A percentile compares a stretch with the other conserved stretches of the same genome.
Conservation (phyloP, 2,329 filamentous ascomycete species). For the Hypocrella siamensis region DNA sequence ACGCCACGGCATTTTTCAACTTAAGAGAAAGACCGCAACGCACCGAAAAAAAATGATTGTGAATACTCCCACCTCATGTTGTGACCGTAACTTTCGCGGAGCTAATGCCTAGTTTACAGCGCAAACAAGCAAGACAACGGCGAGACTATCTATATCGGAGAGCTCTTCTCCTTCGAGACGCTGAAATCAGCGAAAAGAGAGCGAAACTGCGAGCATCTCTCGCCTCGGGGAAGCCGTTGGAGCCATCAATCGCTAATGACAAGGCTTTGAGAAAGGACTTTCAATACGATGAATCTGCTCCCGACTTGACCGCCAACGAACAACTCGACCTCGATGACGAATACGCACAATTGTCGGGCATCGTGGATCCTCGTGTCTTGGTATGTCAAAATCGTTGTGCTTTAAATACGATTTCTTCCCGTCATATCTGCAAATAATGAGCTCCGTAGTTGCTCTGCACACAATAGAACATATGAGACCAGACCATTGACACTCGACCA, state of each 20-base stretch:
- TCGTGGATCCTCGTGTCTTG: slow-evolving; percentile 76
- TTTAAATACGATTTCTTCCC: not conserved
- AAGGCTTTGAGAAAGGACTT: slow-evolving; percentile 72
- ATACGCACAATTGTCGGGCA: slow-evolving; percentile 78
- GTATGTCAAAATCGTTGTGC: slow-evolving; percentile 43
- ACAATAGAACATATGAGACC: no score
- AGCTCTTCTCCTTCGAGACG: slow-evolving; percentile 74
- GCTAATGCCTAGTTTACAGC: no score
- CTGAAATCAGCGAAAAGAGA: slow-evolving; percentile 83
- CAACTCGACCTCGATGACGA: slow-evolving; percentile 72
- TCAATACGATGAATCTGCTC: slow-evolving; percentile 78
- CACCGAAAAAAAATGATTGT: slow-evolving; percentile 4
- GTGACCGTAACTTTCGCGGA: no score
- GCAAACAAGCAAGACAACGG: slow-evolving; percentile 25
- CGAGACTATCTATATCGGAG: slow-evolving; percentile 65
- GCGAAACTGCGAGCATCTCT: slow-evolving; percentile 75
- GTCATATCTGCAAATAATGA: no score
- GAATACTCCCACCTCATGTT: not conserved
- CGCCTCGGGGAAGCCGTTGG: slow-evolving; percentile 75
- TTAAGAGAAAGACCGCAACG: no score
- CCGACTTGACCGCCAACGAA: slow-evolving; percentile 50
- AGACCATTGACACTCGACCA: no score
- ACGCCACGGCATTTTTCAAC: not conserved
- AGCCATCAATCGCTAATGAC: slow-evolving; percentile 73
- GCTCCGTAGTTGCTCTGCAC: no score